Base-by-base conservation (phyloP, 768 basidiomycete species). In the Pisolithus sp. region DNA sequence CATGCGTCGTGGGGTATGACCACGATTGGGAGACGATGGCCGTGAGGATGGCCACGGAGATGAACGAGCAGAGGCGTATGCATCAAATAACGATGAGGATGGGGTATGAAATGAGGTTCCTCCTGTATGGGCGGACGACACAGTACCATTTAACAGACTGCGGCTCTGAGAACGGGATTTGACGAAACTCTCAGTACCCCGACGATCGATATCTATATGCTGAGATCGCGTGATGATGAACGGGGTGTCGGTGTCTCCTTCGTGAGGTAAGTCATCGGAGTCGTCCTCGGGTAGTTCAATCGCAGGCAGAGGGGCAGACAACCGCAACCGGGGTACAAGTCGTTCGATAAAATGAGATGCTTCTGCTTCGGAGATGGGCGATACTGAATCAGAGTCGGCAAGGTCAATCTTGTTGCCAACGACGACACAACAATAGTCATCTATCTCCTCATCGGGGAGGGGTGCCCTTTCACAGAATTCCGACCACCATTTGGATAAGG, bases 381-480 rank as follows among this genome's bases (percentile, higher is more conserved):
- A 61, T 42, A 53, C 58, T 20, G 18, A 20, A 3, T 43, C 43
- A 1, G 59, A 18, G 26, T 23, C 36, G 0, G 70, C 57, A 36
- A 86, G 63, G 65, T 93, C 89, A 6, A 78, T 74, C 71, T 93
- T 93, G 67, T 91, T 91, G 46, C 91, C 81, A 7, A 76, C 85
- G 6, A 89, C 79, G 20, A 86, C 81, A 50, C 81, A 82, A 57
- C 88, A 91, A 58, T 81, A 89, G 31, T 78, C 76, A 43, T 73
- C 72, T 28, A 76, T 58, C 28, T 84, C 82, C 46, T 79, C 83
- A 31, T 89, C 85, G 3, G 69, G 66, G 48, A 92, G 68, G 0
- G 88, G 88, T 2, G 85, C 85, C 41, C 75, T 70, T 31, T 78
- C 75, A 41, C 76, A 70, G 68, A 93, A 93, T 61, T 89, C 84